Percentiles rank a stretch among this genome's conserved stretches.
phyloP scores from a whole-genome alignment of 805 yeast species.

The Pichia nanzhaoensis region DNA sequence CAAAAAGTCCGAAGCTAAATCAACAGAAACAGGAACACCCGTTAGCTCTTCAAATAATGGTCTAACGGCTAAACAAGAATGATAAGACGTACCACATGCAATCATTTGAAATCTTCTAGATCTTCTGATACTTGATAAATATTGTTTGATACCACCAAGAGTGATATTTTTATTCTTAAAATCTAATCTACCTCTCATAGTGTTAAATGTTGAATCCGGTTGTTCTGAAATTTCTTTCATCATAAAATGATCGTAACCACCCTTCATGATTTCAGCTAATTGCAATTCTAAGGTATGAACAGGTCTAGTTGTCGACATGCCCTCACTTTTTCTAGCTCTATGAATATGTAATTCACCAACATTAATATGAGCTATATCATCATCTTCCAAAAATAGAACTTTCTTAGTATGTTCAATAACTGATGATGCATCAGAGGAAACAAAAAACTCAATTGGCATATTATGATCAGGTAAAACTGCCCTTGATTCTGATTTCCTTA shows the following conservation, averaged over 20 bases:
- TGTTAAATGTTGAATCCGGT: conserved; percentile 96
- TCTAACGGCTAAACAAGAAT: conserved; percentile 95
- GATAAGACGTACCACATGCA: conserved; percentile 99
- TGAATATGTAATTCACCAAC: conserved; percentile 98
- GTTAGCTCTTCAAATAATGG: conserved; percentile 94
- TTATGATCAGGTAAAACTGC: conserved; percentile 93
- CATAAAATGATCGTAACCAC: conserved; percentile 94
- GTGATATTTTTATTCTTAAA: conserved; percentile 71
- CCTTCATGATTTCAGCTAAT: conserved; percentile 96
- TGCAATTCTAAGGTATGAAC: conserved; percentile 97
- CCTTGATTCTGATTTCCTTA: conserved; percentile 58
- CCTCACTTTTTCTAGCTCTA: conserved; percentile 83
- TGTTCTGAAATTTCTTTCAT: conserved; percentile 98
- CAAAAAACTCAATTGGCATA: conserved; percentile 87
- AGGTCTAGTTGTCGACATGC: conserved; percentile 89
- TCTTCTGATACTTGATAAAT: conserved; percentile 83
- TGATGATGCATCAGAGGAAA: conserved; percentile 96
- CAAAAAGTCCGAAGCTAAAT: conserved; percentile 88
- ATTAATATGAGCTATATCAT: conserved; percentile 96
- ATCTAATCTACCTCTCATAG: conserved; percentile 99
- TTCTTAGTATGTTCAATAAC: conserved; percentile 95
- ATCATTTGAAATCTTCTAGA: conserved; percentile 95
- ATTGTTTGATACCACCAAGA: conserved; percentile 84
- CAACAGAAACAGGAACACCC: conserved; percentile 89
- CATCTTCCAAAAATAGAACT: conserved; percentile 93